A percentile compares a stretch with the other conserved stretches of the same genome.
Conservation (phyloP, 768 basidiomycete genomes). For the Suillus cothurnatus region DNA sequence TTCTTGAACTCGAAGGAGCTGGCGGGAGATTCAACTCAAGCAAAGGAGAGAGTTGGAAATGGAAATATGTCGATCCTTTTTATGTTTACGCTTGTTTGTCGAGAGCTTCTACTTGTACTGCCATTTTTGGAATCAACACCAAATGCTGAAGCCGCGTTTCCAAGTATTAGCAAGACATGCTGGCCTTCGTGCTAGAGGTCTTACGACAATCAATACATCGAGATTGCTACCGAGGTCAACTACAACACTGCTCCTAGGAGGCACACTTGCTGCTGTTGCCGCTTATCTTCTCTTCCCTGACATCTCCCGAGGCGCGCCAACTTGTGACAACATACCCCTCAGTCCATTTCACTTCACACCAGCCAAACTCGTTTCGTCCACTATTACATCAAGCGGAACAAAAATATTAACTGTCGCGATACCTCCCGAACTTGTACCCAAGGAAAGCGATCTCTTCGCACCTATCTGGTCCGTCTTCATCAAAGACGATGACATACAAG, state of each 20-base stretch:
- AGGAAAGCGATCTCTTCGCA: constrained; percentile 23
- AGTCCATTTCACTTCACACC: constrained; percentile 56
- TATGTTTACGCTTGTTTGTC: constrained; percentile 28
- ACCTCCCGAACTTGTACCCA: constrained; percentile 44
- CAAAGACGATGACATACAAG: constrained; percentile 88
- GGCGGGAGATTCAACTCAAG: constrained; percentile 12
- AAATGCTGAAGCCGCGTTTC: background rate
- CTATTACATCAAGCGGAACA: constrained; percentile 55
- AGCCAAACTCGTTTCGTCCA: constrained; percentile 55
- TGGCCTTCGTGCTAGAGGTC: background rate
- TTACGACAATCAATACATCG: background rate
- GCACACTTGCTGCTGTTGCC: constrained; percentile 43
- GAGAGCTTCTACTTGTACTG: constrained; percentile 15
- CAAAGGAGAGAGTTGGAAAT: background rate
- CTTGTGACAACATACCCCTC: constrained; percentile 38
- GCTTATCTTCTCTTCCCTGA: constrained; percentile 58
- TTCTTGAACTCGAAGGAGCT: constrained; percentile 1
- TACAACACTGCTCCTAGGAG: constrained; percentile 26
- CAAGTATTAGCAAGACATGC: background rate
- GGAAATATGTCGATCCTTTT: constrained; percentile 1
- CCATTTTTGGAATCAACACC: constrained; percentile 19
- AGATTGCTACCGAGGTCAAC: background rate
- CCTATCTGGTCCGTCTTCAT: constrained; percentile 79
- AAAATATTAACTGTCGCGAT: constrained; percentile 66
- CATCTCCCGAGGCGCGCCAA: constrained; percentile 47